A percentile compares a stretch with the other conserved stretches of the same genome.
These are phyloP conservation scores for Vitrella brassicaformis DNA, from an alignment of 73 alveolate species.

Conservation along the genomic window DNA sequence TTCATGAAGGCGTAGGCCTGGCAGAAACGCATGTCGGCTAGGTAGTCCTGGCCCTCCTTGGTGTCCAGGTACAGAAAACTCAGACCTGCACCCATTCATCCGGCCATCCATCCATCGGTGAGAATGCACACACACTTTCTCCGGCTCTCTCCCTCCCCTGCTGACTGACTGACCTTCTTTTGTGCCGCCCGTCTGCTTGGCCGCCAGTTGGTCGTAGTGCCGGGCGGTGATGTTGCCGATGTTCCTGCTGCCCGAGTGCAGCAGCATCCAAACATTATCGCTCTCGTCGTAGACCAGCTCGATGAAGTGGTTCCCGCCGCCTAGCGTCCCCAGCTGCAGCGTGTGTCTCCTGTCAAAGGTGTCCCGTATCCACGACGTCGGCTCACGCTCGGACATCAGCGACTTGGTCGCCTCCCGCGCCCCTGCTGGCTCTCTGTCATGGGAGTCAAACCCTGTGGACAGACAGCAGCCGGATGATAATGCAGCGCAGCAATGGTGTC, in stretches of 20 bases:
- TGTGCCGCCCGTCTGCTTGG: not conserved
- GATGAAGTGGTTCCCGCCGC: constrained; percentile 44
- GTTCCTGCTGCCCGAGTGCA: constrained; percentile 43
- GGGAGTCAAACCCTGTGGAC: not conserved
- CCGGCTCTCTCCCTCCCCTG: not conserved
- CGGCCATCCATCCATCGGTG: not conserved
- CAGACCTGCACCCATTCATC: not conserved
- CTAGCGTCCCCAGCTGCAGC: constrained; percentile 41
- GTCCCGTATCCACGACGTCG: too few relatives aligned
- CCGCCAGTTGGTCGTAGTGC: constrained; percentile 37
- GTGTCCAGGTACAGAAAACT: not conserved
- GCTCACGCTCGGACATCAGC: too few relatives aligned
- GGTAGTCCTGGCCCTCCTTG: constrained; percentile 36
- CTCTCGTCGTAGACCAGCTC: constrained; percentile 41
- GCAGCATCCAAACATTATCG: constrained; percentile 47
- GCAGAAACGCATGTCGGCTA: constrained; percentile 37
- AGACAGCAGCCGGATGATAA: not conserved
- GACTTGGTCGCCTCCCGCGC: not conserved
- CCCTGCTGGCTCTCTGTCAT: not conserved
- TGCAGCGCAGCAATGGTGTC: too few relatives aligned
- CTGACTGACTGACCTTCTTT: not conserved
- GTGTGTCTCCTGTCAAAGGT: constrained; percentile 16
- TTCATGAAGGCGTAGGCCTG: constrained; percentile 40
- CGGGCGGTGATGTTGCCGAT: constrained; percentile 44
- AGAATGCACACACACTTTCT: not conserved